Base-by-base conservation (phyloP, 2,329 filamentous ascomycete species). In the Paraphaeosphaeria minitans region DNA sequence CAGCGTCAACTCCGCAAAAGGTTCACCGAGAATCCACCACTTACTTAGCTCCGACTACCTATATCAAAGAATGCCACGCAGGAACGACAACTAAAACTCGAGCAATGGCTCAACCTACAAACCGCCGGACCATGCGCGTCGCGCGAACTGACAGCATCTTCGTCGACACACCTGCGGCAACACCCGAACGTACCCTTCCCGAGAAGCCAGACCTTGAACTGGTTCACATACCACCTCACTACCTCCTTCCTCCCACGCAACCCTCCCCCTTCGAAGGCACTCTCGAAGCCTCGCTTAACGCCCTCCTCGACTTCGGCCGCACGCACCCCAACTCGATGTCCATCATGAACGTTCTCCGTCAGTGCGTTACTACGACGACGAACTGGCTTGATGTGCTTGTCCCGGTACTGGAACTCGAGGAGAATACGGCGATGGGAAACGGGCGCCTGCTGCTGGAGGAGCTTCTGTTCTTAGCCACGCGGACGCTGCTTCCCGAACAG, bases 401-500 rank as follows among this genome's bases (percentile, higher is more conserved):
- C 2, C 24, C 10, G 2, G 39, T 57, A 5, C 54, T 67, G 2
- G 1, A 24, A 1, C 54, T 45, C 14, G 31, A 24, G 1, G 22
- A 52, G 0, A n/a, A 33, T 0, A 19, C 16, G 0, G 7, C 16
- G 2, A 37, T 24, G 7, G n/a, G 19, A 0, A 48, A 52, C 0
- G 50, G 63, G 0, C 42, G 56, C 2, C n/a, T 73, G 1, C 42
- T 73, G 2, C 42, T 67, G 0, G 62, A 65, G 16, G 64, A 68
- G 8, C 21, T 73, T 0, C 27, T 74, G 4, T 67, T 71, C n/a
- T 48, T 73, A 0, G 35, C 68, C 8, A 70, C 67, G 3, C 62
- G 72, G 1, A 68, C 60, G 1, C 55, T 75, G 8, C 19, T 74
- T 0, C 72, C 72, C 0, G 65, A 73, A 50, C 68, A 70, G 24